phyloP scores from a whole-genome alignment of 2,329 filamentous ascomycete species.

The Cercospora citrullina region DNA sequence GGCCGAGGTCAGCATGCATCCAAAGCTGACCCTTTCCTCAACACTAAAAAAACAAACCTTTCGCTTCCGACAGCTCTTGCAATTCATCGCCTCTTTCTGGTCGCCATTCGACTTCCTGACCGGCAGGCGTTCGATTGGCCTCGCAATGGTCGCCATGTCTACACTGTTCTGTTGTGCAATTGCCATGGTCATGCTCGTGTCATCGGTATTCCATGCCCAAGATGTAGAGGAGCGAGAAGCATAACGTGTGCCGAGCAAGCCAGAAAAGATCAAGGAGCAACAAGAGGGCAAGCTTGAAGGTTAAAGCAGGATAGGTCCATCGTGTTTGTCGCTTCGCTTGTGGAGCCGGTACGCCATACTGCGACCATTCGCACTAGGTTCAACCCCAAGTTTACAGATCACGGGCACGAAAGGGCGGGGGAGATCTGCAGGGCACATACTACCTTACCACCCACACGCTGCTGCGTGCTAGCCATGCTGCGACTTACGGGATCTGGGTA shows the following conservation, averaged over 20 bases:
- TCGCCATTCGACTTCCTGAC: slow-evolving; percentile 70
- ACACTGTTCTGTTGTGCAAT: slow-evolving; percentile 22
- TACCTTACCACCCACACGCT: slow-evolving; percentile 4
- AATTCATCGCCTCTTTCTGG: slow-evolving; percentile 89
- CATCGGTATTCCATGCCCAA: slow-evolving; percentile 9
- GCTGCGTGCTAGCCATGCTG: slow-evolving; percentile 6
- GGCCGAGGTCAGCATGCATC: slow-evolving; percentile 2
- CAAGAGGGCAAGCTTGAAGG: slow-evolving; percentile 7
- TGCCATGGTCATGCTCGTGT: slow-evolving; percentile 22
- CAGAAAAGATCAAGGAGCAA: slow-evolving; percentile 11
- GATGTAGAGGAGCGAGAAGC: slow-evolving; percentile 17
- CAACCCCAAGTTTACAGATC: slow-evolving; percentile 11
- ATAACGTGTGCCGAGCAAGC: slow-evolving; percentile 11
- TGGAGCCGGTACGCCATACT: slow-evolving; percentile 28
- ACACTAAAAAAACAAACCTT: slow-evolving; percentile 60
- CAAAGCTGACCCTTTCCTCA: neutral
- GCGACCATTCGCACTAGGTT: slow-evolving; percentile 16
- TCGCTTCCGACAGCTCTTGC: slow-evolving; percentile 88
- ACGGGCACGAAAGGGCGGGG: slow-evolving; percentile 21
- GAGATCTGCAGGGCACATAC: slow-evolving; percentile 18
- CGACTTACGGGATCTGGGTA: slow-evolving; percentile 10
- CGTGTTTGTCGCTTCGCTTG: slow-evolving; percentile 18
- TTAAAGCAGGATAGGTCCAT: slow-evolving; percentile 17
- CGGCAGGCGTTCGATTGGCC: slow-evolving; percentile 76
- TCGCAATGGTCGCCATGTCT: slow-evolving; percentile 56